Conservation (phyloP, 192 early-diverging fungal species). For the Rhizophagus clarus region DNA sequence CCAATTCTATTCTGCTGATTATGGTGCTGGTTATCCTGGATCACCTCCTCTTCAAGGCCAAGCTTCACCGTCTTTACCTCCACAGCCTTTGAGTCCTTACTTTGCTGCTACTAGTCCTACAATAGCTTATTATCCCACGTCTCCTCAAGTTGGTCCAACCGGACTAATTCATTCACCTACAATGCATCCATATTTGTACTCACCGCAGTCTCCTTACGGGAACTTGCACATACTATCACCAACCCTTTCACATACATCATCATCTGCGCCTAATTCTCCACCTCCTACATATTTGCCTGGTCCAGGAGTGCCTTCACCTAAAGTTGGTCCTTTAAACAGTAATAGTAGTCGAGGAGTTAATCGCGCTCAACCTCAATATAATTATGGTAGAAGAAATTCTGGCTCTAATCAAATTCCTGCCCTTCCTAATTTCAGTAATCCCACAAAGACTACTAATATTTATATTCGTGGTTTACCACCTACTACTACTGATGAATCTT, state of each 20-base stretch:
- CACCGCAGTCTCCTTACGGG: constrained; percentile 40
- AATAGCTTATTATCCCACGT: constrained; percentile 37
- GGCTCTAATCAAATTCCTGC: constrained; percentile 29
- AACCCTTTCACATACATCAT: constrained; percentile 38
- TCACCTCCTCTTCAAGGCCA: constrained; percentile 48
- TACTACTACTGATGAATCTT: constrained; percentile 66
- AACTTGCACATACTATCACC: constrained; percentile 47
- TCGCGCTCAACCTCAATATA: constrained; percentile 29
- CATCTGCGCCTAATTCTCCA: constrained; percentile 38
- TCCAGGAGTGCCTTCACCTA: constrained; percentile 30
- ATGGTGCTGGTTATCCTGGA: constrained; percentile 44
- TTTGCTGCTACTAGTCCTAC: constrained; percentile 43
- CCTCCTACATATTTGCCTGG: constrained; percentile 34
- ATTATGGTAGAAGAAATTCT: constrained; percentile 30
- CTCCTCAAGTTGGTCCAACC: constrained; percentile 33
- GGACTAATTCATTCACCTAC: constrained; percentile 45
- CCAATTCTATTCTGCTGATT: constrained; percentile 45
- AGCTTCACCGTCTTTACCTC: constrained; percentile 40
- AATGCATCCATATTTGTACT: constrained; percentile 39
- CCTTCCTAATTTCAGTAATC: constrained; percentile 31
- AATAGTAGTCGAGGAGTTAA: neutral
- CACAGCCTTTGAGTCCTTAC: constrained; percentile 45
- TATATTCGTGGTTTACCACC: constrained; percentile 79
- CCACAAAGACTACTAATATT: constrained; percentile 66
- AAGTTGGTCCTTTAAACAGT: constrained; percentile 23